phyloP scores from a whole-genome alignment of 306 rosid species.

The Begonia masoniana region DNA sequence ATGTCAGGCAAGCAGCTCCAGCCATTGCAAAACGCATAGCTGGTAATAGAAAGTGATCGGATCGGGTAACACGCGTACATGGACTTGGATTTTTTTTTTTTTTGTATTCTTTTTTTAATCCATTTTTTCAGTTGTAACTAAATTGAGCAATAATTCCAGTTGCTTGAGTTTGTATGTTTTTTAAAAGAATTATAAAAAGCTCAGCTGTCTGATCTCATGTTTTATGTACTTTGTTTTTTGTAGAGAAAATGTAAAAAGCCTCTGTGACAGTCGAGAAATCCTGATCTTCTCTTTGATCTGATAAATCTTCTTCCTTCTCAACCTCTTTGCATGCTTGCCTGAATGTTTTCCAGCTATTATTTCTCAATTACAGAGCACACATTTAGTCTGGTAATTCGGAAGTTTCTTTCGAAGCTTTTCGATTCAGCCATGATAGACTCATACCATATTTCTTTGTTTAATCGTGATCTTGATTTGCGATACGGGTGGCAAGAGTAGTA shows the following conservation, averaged over 20 bases:
- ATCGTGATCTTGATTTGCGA: too few species aligned
- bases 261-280: not conserved
- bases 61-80: too few species aligned
- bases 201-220: too few species aligned
- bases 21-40: slow-evolving; percentile 66
- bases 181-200: not conserved
- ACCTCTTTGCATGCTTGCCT: too few species aligned
- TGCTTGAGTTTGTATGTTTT: slow-evolving; percentile 47
- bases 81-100: too few species aligned
- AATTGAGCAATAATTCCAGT: slow-evolving; percentile 58
- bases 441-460: too few species aligned
- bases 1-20: slow-evolving; percentile 55
- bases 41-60: slow-evolving; percentile 42
- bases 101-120: too few species aligned
- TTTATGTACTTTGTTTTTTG: not conserved
- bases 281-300: not conserved
- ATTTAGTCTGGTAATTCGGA: too few species aligned
- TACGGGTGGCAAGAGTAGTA: too few species aligned
- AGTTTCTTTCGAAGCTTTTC: too few species aligned
- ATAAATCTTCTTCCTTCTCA: not conserved
- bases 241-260: not conserved
- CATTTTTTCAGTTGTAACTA: too few species aligned
- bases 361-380: not conserved
- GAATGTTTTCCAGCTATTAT: not conserved
- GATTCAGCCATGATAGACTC: too few species aligned